Evolutionary conservation across 2,329 filamentous ascomycete species (phyloP).

Genomic region (Xylaria polymorpha): DNA sequence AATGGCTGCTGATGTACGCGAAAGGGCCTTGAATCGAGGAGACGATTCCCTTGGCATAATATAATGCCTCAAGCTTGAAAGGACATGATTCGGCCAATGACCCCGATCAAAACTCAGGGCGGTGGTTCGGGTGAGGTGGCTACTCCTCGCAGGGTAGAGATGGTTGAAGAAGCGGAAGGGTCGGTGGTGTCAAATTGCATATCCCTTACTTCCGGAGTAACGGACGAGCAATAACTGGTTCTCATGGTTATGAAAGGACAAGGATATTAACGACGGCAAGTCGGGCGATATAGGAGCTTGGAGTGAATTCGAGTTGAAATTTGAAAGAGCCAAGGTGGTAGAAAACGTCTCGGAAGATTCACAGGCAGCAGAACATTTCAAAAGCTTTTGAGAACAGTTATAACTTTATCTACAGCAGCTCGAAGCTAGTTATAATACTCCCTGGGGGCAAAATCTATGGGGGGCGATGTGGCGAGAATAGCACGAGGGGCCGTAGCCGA

Average conservation of each 20-base stretch:
- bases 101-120: background rate
- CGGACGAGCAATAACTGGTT: background rate
- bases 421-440: constrained; percentile 8
- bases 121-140: background rate
- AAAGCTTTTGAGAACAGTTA: background rate
- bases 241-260: background rate
- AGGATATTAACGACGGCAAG: background rate
- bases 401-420: constrained; percentile 2
- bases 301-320: background rate
- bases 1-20: background rate
- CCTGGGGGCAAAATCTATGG: background rate
- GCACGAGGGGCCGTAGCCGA: background rate
- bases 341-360: background rate
- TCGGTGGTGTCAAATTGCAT: background rate
- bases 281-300: background rate
- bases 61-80: background rate
- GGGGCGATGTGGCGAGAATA: constrained; percentile 30
- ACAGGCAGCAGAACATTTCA: background rate
- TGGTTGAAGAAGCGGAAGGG: background rate
- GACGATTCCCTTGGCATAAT: background rate
- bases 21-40: constrained; percentile 17
- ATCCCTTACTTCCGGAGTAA: background rate
- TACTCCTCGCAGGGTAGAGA: background rate
- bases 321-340: background rate
- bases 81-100: background rate